A percentile compares a stretch with the other conserved stretches of the same genome.
Conservation (phyloP, 371 early-diverging fungal genomes). For the Lichtheimia hyalospora region DNA sequence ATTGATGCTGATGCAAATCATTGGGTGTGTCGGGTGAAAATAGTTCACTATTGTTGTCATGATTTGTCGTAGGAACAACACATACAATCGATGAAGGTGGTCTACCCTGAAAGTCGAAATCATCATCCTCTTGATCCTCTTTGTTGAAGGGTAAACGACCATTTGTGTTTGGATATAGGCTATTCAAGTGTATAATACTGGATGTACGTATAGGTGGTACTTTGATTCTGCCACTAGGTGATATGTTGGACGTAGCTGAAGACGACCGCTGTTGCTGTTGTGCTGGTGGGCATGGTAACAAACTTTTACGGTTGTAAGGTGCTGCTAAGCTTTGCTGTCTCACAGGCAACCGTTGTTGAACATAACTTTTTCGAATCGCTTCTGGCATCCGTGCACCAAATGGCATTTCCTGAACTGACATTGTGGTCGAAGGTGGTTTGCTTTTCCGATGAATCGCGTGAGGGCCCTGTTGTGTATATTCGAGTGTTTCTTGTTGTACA, state of each 20-base stretch:
- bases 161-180: neutral
- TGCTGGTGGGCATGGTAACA: neutral
- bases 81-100: slow-evolving; percentile 39
- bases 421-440: neutral
- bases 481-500: slow-evolving; percentile 1
- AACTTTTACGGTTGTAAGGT: neutral
- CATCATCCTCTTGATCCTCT: slow-evolving; percentile 29
- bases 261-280: neutral
- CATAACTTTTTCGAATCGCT: slow-evolving; percentile 34
- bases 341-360: slow-evolving; percentile 42
- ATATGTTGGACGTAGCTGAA: neutral
- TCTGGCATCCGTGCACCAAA: slow-evolving; percentile 32
- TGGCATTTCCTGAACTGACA: neutral
- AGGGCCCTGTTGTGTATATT: slow-evolving; percentile 16
- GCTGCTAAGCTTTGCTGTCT: slow-evolving; percentile 47
- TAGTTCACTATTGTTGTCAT: neutral
- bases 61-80: slow-evolving; percentile 12
- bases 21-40: slow-evolving; percentile 10
- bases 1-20: neutral
- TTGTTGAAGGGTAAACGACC: slow-evolving; percentile 2
- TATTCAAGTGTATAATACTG: slow-evolving; percentile 2
- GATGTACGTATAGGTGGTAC: slow-evolving; percentile 6
- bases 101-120: slow-evolving; percentile 40
- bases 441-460: slow-evolving; percentile 13
- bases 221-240: neutral